Evolutionary conservation across 768 basidiomycete genomes (phyloP), one percentile per base, ranked within the genome.

Genomic region (Lactarius evosmus): DNA sequence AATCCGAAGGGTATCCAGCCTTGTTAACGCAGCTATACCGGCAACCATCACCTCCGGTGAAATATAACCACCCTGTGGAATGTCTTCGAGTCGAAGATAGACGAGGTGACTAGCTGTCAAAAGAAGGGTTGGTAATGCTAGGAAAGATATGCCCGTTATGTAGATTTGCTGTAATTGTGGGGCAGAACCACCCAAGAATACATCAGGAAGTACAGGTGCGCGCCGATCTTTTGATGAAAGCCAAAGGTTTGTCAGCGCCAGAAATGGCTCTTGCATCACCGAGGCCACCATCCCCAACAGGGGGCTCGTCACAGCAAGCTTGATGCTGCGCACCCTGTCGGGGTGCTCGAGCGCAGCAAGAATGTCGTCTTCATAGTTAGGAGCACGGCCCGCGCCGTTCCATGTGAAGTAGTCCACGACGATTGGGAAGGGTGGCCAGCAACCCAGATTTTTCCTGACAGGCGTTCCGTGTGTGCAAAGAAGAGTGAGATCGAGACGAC

Each of bases 31-130:
- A 6, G 54, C 16, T 5, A 56, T 33, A 27, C 22, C n/a, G 7
- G 41, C 19, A 6, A 41, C 33, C 14, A 62, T 56, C 4, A 4
- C 29, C 11, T 51, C 19, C 0, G 61, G 56, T 4, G 56, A 16
- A 25, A 57, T 40, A 9, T 62, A 56, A 12, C 55, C 55, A 1
- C 27, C 14, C 8, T 25, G 33, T 22, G 61, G 55, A 1, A 62
- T 36, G 3, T 41, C 46, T 34, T 38, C 11, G 27, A 62, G 54
- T 29, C 19, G 33, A 56, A 62, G 61, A 36, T 34, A 30, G 19
- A n/a, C 34, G 4, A 62, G 36, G 44, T 38, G n/a, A 3, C 2
- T 22, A 3, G 41, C n/a, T 7, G 60, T 46, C 4, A 6, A n/a
- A 27, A 62, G 61, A 25, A 56, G 46, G 8, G 5, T 25, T 11